Evolutionary conservation across 768 basidiomycete genomes (phyloP).

Genomic region (Tricholoma sp.): DNA sequence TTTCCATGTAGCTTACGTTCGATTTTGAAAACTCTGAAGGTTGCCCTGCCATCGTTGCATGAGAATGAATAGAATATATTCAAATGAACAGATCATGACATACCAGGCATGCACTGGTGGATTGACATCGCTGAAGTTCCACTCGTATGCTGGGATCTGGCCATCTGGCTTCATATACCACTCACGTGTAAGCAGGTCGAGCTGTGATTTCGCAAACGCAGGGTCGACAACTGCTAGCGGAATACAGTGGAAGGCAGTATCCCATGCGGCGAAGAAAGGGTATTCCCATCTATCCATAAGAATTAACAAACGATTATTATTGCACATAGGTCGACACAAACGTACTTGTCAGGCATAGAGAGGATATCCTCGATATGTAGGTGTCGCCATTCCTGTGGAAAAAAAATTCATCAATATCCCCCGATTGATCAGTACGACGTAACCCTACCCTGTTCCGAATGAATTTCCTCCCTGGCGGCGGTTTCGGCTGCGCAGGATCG

Average conservation of each 20-base stretch:
- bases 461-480: constrained; percentile 83
- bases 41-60: constrained; percentile 54
- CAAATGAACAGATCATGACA: constrained; percentile 9
- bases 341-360: constrained; percentile 98
- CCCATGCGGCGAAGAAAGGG: constrained; percentile 98
- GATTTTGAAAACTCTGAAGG: constrained; percentile 98
- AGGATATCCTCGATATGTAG: constrained; percentile 93
- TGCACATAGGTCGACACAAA: constrained; percentile 1
- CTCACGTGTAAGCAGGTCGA: constrained; percentile 92
- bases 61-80: background rate
- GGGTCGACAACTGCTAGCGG: constrained; percentile 96
- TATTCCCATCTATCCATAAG: constrained; percentile 79
- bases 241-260: constrained; percentile 99
- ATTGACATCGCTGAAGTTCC: constrained; percentile 99
- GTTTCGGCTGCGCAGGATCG: constrained; percentile 91
- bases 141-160: constrained; percentile 97
- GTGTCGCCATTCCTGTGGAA: constrained; percentile 84
- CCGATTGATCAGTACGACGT: background rate
- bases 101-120: constrained; percentile 98
- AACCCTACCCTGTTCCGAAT: constrained; percentile 72
- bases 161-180: constrained; percentile 99
- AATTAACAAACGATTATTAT: constrained; percentile 4
- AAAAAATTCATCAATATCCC: background rate
- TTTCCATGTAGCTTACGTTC: constrained; percentile 91
- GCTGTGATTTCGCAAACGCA: constrained; percentile 93